Percentiles rank a stretch among this genome's conserved stretches.
These are phyloP conservation scores for Rhizopus arrhizus DNA, from an alignment of 371 early-diverging fungal species.

Conservation along the genomic window DNA sequence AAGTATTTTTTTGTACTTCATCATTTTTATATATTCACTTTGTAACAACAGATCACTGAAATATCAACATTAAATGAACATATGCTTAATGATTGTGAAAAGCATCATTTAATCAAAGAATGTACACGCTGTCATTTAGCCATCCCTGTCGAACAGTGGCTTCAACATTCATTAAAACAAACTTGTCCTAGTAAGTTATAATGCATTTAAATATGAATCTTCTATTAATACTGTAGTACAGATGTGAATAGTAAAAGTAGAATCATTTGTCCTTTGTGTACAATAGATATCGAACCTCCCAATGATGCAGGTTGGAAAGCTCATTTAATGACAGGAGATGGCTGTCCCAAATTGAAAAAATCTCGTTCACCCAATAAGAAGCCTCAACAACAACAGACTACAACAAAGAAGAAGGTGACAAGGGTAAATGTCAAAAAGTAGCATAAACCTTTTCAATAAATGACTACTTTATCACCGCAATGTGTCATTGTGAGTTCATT, in stretches of 20 bases:
- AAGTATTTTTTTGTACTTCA: slow-evolving; percentile 14
- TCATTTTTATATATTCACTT: too few species aligned
- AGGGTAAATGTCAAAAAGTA: background rate
- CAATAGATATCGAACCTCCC: slow-evolving; percentile 51
- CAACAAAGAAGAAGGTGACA: background rate
- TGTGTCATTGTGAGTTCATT: too few species aligned
- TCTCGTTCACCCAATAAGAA: slow-evolving; percentile 17
- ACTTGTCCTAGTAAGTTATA: slow-evolving; percentile 43
- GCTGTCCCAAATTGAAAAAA: slow-evolving; percentile 47
- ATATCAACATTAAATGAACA: slow-evolving; percentile 71
- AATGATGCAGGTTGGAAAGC: slow-evolving; percentile 69
- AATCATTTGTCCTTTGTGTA: slow-evolving; percentile 72
- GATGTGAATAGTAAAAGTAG: slow-evolving; percentile 19
- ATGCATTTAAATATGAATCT: slow-evolving; percentile 13
- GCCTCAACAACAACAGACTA: background rate
- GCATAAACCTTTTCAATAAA: background rate
- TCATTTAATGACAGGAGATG: slow-evolving; percentile 62
- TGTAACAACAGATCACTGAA: slow-evolving; percentile 63
- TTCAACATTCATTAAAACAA: slow-evolving; percentile 56
- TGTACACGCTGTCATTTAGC: slow-evolving; percentile 70
- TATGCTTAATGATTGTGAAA: slow-evolving; percentile 69
- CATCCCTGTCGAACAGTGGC: slow-evolving; percentile 62
- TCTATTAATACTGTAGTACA: slow-evolving; percentile 8
- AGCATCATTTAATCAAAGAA: slow-evolving; percentile 57
- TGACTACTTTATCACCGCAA: too few species aligned